These are phyloP conservation scores for Dichotomopilus funicola DNA, from an alignment of 2,329 filamentous ascomycete genomes.

Conservation along the genomic window DNA sequence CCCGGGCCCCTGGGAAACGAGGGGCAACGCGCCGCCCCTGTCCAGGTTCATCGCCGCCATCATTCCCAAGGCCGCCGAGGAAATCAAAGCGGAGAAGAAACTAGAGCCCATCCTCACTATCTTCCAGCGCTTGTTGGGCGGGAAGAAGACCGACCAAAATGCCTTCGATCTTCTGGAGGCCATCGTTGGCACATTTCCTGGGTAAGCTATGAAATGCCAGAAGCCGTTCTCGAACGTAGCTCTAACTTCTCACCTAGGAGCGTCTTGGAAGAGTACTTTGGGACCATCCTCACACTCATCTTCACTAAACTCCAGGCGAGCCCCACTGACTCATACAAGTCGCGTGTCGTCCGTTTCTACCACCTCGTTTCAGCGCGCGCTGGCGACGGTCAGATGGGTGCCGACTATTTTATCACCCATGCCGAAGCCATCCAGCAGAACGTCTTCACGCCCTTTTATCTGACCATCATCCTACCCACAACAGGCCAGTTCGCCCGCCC, in stretches of 20 bases:
- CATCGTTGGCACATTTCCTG: conserved; percentile 65
- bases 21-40: conserved; percentile 87
- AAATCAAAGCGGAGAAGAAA: conserved; percentile 72
- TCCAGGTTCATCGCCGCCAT: conserved; percentile 79
- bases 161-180: conserved; percentile 88
- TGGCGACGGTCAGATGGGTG: conserved; percentile 72
- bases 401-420: conserved; percentile 84
- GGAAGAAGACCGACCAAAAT: conserved; percentile 77
- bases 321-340: conserved; percentile 69
- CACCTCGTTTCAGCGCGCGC: conserved; percentile 75
- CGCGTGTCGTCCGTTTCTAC: conserved; percentile 89
- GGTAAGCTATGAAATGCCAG: conserved; percentile 42
- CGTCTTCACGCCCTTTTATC: conserved; percentile 80
- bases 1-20: conserved; percentile 82
- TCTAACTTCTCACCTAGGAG: conserved; percentile 37
- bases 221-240: background rate
- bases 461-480: conserved; percentile 76
- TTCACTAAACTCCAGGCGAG: conserved; percentile 67
- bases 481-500: conserved; percentile 85
- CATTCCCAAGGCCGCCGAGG: conserved; percentile 66
- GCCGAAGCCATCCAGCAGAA: conserved; percentile 75
- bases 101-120: conserved; percentile 86
- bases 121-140: conserved; percentile 81
- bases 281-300: conserved; percentile 72
- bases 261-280: conserved; percentile 68